Base-by-base conservation (phyloP, 2,329 filamentous ascomycete species). In the Neonectria ditissima region DNA sequence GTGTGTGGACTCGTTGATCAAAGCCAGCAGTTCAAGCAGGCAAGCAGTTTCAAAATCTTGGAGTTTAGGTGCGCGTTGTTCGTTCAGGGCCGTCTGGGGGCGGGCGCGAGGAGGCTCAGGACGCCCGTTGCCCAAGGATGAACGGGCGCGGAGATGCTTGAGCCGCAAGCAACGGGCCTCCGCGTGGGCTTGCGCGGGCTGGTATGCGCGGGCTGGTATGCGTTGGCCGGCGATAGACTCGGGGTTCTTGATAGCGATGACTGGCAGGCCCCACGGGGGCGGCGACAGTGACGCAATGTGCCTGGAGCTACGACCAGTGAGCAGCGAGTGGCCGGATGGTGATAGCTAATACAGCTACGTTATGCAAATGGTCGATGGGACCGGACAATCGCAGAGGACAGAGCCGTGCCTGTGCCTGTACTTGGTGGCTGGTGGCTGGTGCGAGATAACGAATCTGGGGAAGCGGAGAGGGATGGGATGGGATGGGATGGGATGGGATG, bases 261-360 rank as follows among this genome's bases (percentile, higher is more conserved):
- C 62, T 53, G 61, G 56, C 52, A 59, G 51, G 70, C 71, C 71
- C 71, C 69, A 73, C 71, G 69, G 53, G 47, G 45, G 65, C 62
- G 65, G 67, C 32, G 61, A 67, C 47, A 73, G 71, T 73, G 71
- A 74, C 71, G 71, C 71, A 73, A 73, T 73, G 61, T 62, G 71
- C 68, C 65, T 67, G 69, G 62, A 69, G 67, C 70, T 72, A 65
- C 70, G 59, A 59, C 71, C 70, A 73, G 65, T 73, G 64, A 73
- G 71, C 68, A 57, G 63, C 59, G 58, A 70, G 70, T 54, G 63
- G 59, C 59, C 58, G 59, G 55, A 50, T 63, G 66, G 55, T 65
- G 69, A 73, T 73, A 65, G 71, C 71, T 74, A 73, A 74, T 73
- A 73, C 57, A 67, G 67, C 71, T 65, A 73, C 71, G 71, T 73